Evolutionary conservation across 2,329 filamentous ascomycete species (phyloP).

Genomic region (Chaetomiaceae sp.): DNA sequence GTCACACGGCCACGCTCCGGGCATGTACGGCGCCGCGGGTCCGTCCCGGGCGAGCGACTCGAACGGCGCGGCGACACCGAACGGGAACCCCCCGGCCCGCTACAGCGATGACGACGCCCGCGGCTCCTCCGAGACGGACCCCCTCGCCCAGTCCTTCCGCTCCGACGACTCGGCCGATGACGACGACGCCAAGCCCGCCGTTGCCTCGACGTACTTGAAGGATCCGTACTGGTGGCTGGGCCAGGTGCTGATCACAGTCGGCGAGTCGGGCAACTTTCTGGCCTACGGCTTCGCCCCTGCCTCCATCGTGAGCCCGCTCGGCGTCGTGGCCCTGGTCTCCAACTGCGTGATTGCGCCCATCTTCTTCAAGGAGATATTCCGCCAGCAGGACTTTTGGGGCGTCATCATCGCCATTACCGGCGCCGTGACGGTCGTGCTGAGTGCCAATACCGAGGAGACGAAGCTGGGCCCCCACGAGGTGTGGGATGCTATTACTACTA

Average conservation of each 20-base stretch:
- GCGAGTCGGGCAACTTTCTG: slow-evolving; percentile 93
- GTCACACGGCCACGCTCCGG: slow-evolving; percentile 26
- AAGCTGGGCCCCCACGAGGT: slow-evolving; percentile 89
- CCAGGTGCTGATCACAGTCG: slow-evolving; percentile 85
- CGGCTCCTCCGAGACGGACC: slow-evolving; percentile 43
- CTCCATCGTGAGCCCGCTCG: slow-evolving; percentile 92
- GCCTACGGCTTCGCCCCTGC: slow-evolving; percentile 97
- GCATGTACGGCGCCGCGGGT: slow-evolving; percentile 41
- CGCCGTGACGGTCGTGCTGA: slow-evolving; percentile 87
- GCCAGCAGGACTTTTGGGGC: slow-evolving; percentile 77
- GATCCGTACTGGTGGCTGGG: slow-evolving; percentile 97
- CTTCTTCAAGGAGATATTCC: slow-evolving; percentile 87
- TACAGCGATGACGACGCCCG: slow-evolving; percentile 34
- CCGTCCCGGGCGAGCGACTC: slow-evolving; percentile 20
- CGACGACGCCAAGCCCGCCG: slow-evolving; percentile 36
- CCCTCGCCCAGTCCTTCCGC: slow-evolving; percentile 47
- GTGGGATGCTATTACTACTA: slow-evolving; percentile 79
- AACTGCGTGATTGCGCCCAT: slow-evolving; percentile 96
- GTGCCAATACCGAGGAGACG: slow-evolving; percentile 81
- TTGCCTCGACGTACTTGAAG: slow-evolving; percentile 69
- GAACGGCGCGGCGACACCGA: slow-evolving; percentile 2
- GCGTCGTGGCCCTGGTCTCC: slow-evolving; percentile 92
- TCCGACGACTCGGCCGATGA: slow-evolving; percentile 39
- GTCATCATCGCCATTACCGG: slow-evolving; percentile 83
- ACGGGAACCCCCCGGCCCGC: slow-evolving; percentile 17